Base-by-base conservation (phyloP, 768 basidiomycete genomes). In the Mycena galopus region DNA sequence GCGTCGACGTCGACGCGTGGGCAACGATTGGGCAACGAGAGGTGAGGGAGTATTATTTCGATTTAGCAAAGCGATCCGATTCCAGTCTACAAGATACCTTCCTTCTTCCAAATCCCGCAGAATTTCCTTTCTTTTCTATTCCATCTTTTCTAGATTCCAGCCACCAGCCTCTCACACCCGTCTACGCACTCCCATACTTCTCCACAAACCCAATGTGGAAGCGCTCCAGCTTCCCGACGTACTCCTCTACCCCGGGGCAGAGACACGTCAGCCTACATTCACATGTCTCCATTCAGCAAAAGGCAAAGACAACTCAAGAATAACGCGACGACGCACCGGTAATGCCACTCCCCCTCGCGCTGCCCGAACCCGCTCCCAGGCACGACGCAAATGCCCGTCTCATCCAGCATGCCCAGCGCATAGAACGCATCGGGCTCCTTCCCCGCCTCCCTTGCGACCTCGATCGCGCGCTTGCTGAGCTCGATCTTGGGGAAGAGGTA, bases 341-440 rank as follows among this genome's bases (percentile, higher is more conserved):
- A 93, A 82, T 99, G 97, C 83, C 91, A 92, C 78, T 96, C 93
- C 29, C 94, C 96, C 60, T 93, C 91, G 82, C 88, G 93, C 85
- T 98, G 97, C 6, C 97, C 97, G 80, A 99, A 99, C 1, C 97
- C 97, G 58, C 91, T 92, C 0, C 97, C 97, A 7, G 96, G 95
- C 6, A 98, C 94, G 25, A 94, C 94, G 77, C 96, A 98, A 73
- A 99, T 98, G 6, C 96, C 96, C 0, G 96, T 96, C 81, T 88
- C 88, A 73, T 97, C 95, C 62, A 99, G 87, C 61, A 99, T 81
- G 75, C 87, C 89, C 42, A 97, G 85, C 25, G 95, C 89, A 79
- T 99, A 99, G 78, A 97, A 92, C 51, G 91, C 92, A 80, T 99
- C 97, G 4, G 97, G 94, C 76, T 88, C 88, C 83, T 95, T 95